Conservation (phyloP, 768 basidiomycete species). For the Wakefieldia striispora region DNA sequence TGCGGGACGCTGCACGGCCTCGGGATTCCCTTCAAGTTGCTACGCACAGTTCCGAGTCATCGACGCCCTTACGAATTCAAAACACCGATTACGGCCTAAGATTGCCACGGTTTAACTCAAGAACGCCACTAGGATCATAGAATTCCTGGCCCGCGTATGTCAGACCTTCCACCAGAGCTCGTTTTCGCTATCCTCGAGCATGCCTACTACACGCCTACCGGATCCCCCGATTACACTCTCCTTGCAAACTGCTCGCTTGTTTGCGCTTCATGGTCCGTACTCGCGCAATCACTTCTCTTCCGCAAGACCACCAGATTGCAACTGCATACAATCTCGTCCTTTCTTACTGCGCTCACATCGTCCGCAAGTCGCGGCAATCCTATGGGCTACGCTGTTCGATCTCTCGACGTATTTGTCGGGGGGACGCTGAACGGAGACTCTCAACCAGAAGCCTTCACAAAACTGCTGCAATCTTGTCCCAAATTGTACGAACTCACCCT, state of each 20-base stretch:
- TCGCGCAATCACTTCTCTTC: constrained; percentile 32
- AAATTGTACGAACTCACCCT: constrained; percentile 36
- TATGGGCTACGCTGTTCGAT: constrained; percentile 20
- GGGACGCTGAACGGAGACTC: constrained; percentile 1
- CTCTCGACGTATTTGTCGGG: constrained; percentile 22
- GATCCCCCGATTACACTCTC: constrained; percentile 16
- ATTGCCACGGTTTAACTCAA: too few relatives aligned
- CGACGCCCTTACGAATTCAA: too few relatives aligned
- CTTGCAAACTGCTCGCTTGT: constrained; percentile 27
- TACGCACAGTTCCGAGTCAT: too few relatives aligned
- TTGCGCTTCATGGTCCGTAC: constrained; percentile 26
- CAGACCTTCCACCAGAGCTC: constrained; percentile 22
- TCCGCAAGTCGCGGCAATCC: constrained; percentile 14
- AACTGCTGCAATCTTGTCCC: constrained; percentile 27
- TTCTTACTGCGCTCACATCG: constrained; percentile 14
- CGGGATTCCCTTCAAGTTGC: too few relatives aligned
- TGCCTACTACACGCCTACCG: constrained; percentile 22
- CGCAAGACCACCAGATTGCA: constrained; percentile 12
- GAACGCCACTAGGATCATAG: too few relatives aligned
- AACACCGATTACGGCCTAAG: too few relatives aligned
- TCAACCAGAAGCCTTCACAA: constrained; percentile 10
- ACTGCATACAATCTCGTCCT: constrained; percentile 3
- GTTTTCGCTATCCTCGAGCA: constrained; percentile 22
- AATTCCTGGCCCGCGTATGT: constrained; percentile 3
- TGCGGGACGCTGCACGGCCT: too few relatives aligned